Conservation (phyloP, 164 flowering plant species). For the Macadamia tetraphylla region DNA sequence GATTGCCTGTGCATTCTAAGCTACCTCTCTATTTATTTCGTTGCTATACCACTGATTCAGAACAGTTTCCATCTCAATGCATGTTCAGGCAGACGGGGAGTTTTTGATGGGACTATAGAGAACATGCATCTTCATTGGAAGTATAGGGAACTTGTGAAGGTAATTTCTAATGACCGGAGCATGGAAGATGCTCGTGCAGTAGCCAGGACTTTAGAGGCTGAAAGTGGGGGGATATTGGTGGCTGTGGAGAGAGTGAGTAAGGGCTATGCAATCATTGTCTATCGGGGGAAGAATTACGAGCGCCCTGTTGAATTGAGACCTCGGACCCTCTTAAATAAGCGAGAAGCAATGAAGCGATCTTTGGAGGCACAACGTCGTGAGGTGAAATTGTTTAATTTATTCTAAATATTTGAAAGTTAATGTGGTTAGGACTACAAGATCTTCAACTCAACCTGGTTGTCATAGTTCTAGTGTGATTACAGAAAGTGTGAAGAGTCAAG, state of each 20-base stretch:
- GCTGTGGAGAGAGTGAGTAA: constrained; percentile 77
- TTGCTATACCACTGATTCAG: not conserved
- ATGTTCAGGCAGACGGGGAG: constrained; percentile 78
- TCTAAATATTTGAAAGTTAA: not conserved
- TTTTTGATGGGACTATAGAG: constrained; percentile 87
- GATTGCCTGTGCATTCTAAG: not conserved
- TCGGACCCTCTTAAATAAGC: constrained; percentile 65
- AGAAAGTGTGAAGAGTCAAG: not conserved
- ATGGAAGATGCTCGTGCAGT: constrained; percentile 45
- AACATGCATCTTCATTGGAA: constrained; percentile 99
- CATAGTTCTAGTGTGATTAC: not conserved
- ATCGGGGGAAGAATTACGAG: constrained; percentile 87
- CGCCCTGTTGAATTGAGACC: constrained; percentile 79
- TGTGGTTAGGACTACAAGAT: not conserved
- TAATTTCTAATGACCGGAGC: constrained; percentile 50
- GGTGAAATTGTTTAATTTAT: constrained; percentile 33
- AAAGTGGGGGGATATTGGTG: constrained; percentile 94
- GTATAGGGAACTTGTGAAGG: constrained; percentile 90
- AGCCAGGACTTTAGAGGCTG: constrained; percentile 77
- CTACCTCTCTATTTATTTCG: not conserved
- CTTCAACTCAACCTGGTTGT: not conserved
- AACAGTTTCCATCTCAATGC: not conserved
- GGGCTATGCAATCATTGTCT: constrained; percentile 80
- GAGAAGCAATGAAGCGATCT: constrained; percentile 76
- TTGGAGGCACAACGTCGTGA: constrained; percentile 76